Percentiles rank a stretch among this genome's conserved stretches.
Conservation (phyloP, 1,284 basidiomycete genomes). For the Ustilago bromivora region DNA sequence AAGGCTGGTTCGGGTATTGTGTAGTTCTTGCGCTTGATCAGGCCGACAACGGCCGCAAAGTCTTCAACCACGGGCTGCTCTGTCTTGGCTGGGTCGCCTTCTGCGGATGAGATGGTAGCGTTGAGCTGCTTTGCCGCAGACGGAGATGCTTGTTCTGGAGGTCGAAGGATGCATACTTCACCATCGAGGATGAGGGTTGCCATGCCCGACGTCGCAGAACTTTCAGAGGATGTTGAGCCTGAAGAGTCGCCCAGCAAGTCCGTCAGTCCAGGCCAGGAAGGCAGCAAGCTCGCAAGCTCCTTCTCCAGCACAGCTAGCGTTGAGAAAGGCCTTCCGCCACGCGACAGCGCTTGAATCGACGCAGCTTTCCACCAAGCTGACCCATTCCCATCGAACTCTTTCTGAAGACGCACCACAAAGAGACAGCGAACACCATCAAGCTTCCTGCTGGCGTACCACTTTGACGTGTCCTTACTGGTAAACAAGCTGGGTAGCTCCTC, state of each 20-base stretch:
- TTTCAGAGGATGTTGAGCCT: neutral
- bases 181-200: slow-evolving; percentile 57
- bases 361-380: slow-evolving; percentile 18
- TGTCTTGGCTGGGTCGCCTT: neutral
- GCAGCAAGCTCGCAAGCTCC: slow-evolving; percentile 32
- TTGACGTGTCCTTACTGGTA: slow-evolving; percentile 7
- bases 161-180: slow-evolving; percentile 51
- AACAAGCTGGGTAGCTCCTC: slow-evolving; percentile 30
- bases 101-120: neutral
- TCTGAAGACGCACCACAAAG: slow-evolving; percentile 33
- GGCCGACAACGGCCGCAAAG: slow-evolving; percentile 47
- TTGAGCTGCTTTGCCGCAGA: slow-evolving; percentile 29
- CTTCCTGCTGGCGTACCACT: slow-evolving; percentile 58
- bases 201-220: neutral
- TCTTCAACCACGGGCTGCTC: slow-evolving; percentile 49
- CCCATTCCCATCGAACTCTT: neutral
- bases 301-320: slow-evolving; percentile 36
- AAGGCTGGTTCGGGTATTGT: slow-evolving; percentile 40
- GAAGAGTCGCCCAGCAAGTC: slow-evolving; percentile 10
- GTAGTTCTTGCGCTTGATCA: slow-evolving; percentile 37
- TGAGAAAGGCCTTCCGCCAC: slow-evolving; percentile 43
- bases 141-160: slow-evolving; percentile 36
- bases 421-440: slow-evolving; percentile 60
- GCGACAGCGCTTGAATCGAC: slow-evolving; percentile 42
- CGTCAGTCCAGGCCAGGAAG: slow-evolving; percentile 18